Percentiles rank a stretch among this genome's conserved stretches.
Evolutionary conservation across 805 yeast genomes (phyloP).

Genomic region (Yamadazyma kitorensis): DNA sequence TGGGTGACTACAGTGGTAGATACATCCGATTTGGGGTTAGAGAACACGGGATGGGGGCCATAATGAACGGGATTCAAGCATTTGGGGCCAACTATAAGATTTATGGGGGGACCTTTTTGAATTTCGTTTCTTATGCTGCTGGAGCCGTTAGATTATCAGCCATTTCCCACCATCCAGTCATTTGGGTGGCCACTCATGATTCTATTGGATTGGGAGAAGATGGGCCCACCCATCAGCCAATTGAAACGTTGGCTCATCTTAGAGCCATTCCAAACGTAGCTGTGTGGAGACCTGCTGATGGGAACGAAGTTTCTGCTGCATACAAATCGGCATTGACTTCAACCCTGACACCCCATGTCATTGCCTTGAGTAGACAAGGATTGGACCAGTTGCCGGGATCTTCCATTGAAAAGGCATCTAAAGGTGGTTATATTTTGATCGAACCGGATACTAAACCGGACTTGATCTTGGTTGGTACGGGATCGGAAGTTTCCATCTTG

Average conservation of each 20-base stretch:
- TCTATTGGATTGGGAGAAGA: conserved; percentile 91
- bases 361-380: conserved; percentile 83
- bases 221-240: conserved; percentile 93
- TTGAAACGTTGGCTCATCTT: conserved; percentile 81
- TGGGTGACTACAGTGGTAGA: conserved; percentile 88
- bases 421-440: conserved; percentile 87
- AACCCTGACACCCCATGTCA: conserved; percentile 63
- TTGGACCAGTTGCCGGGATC: conserved; percentile 93
- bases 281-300: conserved; percentile 94
- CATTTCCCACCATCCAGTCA: conserved; percentile 75
- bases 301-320: conserved; percentile 85
- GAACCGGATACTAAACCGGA: conserved; percentile 52
- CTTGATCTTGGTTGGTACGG: conserved; percentile 80
- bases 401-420: conserved; percentile 81
- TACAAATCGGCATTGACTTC: conserved; percentile 63
- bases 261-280: conserved; percentile 80
- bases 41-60: conserved; percentile 99
- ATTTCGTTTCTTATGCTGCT: conserved; percentile 80
- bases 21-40: conserved; percentile 97
- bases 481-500: conserved; percentile 86
- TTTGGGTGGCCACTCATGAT: conserved; percentile 89
- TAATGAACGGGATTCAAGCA: conserved; percentile 95
- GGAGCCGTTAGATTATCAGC: conserved; percentile 88
- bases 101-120: conserved; percentile 97
- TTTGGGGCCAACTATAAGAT: conserved; percentile 82